These are phyloP conservation scores for Plantago ovata DNA, from an alignment of 257 asterid species.

Conservation along the genomic window DNA sequence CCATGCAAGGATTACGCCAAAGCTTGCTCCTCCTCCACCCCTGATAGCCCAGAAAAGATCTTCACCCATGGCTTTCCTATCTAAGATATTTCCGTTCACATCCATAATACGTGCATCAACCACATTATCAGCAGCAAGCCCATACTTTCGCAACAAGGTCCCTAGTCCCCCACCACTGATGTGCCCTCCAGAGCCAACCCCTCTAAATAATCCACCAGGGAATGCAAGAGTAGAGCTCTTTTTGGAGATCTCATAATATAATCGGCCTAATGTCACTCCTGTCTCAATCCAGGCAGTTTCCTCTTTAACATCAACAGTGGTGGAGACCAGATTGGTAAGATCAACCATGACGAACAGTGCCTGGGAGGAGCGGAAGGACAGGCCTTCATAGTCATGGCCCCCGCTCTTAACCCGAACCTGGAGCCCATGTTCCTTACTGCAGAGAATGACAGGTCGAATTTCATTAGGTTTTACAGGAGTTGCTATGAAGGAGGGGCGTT, in stretches of 20 bases:
- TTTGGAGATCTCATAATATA: slow-evolving; percentile 6
- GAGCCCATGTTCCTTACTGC: slow-evolving; percentile 1
- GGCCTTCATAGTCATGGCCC: slow-evolving; percentile 21
- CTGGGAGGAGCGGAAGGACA: slow-evolving; percentile 10
- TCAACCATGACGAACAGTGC: slow-evolving; percentile 11
- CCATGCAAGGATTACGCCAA: slow-evolving; percentile 21
- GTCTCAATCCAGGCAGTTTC: slow-evolving; percentile 19
- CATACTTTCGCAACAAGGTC: slow-evolving; percentile 11
- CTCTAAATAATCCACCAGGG: slow-evolving; percentile 11
- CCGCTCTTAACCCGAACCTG: slow-evolving; percentile 10
- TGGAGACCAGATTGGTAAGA: background rate
- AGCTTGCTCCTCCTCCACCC: slow-evolving; percentile 20
- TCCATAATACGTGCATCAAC: slow-evolving; percentile 5
- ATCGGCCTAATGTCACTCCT: slow-evolving; percentile 11
- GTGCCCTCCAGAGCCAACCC: slow-evolving; percentile 18
- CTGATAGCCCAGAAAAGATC: slow-evolving; percentile 20
- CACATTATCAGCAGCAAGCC: slow-evolving; percentile 15
- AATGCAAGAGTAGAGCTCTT: slow-evolving; percentile 12
- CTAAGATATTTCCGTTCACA: background rate
- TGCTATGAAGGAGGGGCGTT: background rate
- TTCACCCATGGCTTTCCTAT: slow-evolving; percentile 3
- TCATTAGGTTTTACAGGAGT: background rate
- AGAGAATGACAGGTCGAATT: background rate
- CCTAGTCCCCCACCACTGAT: slow-evolving; percentile 22
- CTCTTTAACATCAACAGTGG: slow-evolving; percentile 2